Percentiles rank a stretch among this genome's conserved stretches.
Conservation (phyloP, 495 filamentous ascomycete genomes). For the Penicillium psychrofluorescens region DNA sequence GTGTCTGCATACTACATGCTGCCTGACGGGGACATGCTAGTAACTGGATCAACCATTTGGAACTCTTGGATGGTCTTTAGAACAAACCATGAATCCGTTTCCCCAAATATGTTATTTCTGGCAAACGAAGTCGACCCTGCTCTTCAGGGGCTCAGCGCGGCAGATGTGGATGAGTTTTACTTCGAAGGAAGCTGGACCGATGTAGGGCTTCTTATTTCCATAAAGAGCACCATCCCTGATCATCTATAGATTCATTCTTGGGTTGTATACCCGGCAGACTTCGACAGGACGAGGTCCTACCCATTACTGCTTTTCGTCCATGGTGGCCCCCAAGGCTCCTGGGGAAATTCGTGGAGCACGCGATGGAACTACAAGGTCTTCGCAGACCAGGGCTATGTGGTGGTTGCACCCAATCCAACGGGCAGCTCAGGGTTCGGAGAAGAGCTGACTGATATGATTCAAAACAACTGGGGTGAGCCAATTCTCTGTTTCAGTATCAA, state of each 20-base stretch:
- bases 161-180: slow-evolving; percentile 32
- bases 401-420: slow-evolving; percentile 47
- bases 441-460: slow-evolving; percentile 37
- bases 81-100: slow-evolving; percentile 17
- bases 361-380: slow-evolving; percentile 47
- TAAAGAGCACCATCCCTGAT: neutral
- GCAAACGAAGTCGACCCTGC: slow-evolving; percentile 30
- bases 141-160: slow-evolving; percentile 18
- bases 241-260: slow-evolving; percentile 40
- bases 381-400: slow-evolving; percentile 52
- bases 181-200: slow-evolving; percentile 30
- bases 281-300: slow-evolving; percentile 39
- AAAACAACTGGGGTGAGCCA: slow-evolving; percentile 38
- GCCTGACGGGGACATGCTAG: slow-evolving; percentile 22
- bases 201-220: slow-evolving; percentile 8
- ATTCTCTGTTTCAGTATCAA: neutral
- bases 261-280: slow-evolving; percentile 38
- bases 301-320: slow-evolving; percentile 46
- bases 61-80: slow-evolving; percentile 29
- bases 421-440: slow-evolving; percentile 46
- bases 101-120: slow-evolving; percentile 18
- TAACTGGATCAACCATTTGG: slow-evolving; percentile 27
- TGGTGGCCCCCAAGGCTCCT: slow-evolving; percentile 45
- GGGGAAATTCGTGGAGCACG: slow-evolving; percentile 42
- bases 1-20: slow-evolving; percentile 23